Conservation (phyloP, 2,329 filamentous ascomycete species). For the Capronia coronata region DNA sequence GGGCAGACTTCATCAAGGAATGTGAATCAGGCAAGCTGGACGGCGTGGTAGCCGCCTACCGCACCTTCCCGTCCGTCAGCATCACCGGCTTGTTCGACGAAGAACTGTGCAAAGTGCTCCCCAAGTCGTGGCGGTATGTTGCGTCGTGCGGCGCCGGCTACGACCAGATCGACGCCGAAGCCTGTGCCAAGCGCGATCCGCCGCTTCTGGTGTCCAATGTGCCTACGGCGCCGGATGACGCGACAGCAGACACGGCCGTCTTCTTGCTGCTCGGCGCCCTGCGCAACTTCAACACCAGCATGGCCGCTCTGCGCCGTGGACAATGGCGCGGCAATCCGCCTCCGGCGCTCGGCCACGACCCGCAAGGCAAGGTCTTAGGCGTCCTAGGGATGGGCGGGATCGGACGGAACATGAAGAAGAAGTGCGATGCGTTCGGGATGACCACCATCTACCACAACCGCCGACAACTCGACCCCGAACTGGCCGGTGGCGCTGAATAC, state of each 20-base stretch:
- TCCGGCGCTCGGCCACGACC: constrained; percentile 63
- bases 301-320: constrained; percentile 59
- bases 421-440: constrained; percentile 29
- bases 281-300: constrained; percentile 62
- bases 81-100: constrained; percentile 65
- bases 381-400: constrained; percentile 85
- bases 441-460: constrained; percentile 30
- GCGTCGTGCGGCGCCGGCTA: constrained; percentile 59
- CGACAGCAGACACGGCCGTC: constrained; percentile 73
- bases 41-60: constrained; percentile 59
- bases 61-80: constrained; percentile 59
- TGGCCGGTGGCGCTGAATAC: constrained; percentile 54
- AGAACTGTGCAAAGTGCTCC: constrained; percentile 55
- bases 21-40: constrained; percentile 60
- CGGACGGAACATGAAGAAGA: constrained; percentile 63
- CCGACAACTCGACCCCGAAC: constrained; percentile 11
- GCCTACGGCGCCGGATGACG: constrained; percentile 72
- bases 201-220: constrained; percentile 68
- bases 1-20: constrained; percentile 63
- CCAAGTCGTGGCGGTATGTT: constrained; percentile 36
- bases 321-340: constrained; percentile 58
- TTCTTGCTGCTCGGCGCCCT: constrained; percentile 77
- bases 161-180: constrained; percentile 69
- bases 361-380: constrained; percentile 69
- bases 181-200: constrained; percentile 56